A percentile compares a stretch with the other conserved stretches of the same genome.
phyloP scores from a whole-genome alignment of 1,139 yeast genomes.

The Suhomyces anneliseae region DNA sequence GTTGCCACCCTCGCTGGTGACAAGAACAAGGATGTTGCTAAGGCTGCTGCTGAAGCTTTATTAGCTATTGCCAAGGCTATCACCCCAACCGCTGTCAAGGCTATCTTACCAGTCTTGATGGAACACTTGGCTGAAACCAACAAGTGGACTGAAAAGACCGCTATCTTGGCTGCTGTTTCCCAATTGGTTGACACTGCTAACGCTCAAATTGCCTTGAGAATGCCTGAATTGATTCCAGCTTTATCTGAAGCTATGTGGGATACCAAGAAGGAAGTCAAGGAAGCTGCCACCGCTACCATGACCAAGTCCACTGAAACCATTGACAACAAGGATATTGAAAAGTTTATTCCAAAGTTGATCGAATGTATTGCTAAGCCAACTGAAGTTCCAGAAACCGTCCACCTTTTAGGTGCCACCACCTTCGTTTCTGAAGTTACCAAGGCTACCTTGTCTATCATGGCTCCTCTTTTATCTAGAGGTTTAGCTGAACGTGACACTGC shows the following conservation, averaged over 20 bases:
- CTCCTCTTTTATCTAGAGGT: slow-evolving; percentile 98
- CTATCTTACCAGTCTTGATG: slow-evolving; percentile 79
- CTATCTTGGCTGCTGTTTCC: slow-evolving; percentile 80
- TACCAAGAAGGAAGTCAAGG: slow-evolving; percentile 97
- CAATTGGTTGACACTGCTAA: slow-evolving; percentile 93
- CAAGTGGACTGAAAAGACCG: slow-evolving; percentile 99
- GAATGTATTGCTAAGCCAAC: slow-evolving; percentile 95
- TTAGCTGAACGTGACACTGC: slow-evolving; percentile 99
- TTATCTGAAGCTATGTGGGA: slow-evolving; percentile 99
- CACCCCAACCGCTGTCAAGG: slow-evolving; percentile 93
- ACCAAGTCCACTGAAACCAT: slow-evolving; percentile 96
- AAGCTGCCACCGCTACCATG: slow-evolving; percentile 93
- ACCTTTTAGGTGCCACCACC: slow-evolving; percentile 98
- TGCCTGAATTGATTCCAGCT: slow-evolving; percentile 99
- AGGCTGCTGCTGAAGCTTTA: slow-evolving; percentile 70
- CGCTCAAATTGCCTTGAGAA: slow-evolving; percentile 94
- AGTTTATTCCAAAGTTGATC: slow-evolving; percentile 97
- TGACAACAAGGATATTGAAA: slow-evolving; percentile 99
- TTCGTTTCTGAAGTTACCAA: slow-evolving; percentile 99
- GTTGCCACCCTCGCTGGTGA: slow-evolving; percentile 86
- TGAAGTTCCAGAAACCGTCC: slow-evolving; percentile 98
- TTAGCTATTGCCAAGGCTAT: slow-evolving; percentile 74
- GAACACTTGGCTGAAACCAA: slow-evolving; percentile 67
- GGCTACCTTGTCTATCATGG: slow-evolving; percentile 99
- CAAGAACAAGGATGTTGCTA: slow-evolving; percentile 72